These are phyloP conservation scores for Orbilia brochopaga DNA, from an alignment of 2,329 filamentous ascomycete species.

Conservation along the genomic window DNA sequence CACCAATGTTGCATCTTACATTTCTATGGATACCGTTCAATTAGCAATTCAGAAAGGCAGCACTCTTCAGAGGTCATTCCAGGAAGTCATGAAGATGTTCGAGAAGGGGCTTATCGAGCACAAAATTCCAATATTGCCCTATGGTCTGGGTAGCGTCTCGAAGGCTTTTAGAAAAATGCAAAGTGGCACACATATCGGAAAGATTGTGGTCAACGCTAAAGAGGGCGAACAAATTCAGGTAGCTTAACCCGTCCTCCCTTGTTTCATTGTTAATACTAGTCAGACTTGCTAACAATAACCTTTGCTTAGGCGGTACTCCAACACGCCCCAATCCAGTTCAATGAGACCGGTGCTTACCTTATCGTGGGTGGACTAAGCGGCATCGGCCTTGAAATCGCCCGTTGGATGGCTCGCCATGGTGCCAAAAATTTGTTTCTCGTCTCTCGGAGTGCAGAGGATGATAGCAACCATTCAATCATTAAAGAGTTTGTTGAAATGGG, in stretches of 20 bases:
- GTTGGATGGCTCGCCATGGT: conserved; percentile 8
- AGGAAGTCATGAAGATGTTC: background rate
- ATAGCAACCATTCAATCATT: background rate
- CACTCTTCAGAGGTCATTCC: background rate
- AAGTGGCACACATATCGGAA: conserved; percentile 9
- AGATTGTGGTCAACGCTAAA: conserved; percentile 58
- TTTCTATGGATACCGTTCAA: conserved; percentile 5
- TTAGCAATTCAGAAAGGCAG: conserved; percentile 24
- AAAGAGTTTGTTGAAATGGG: background rate
- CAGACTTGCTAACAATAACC: background rate
- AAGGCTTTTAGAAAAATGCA: conserved; percentile 3
- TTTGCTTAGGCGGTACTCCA: background rate
- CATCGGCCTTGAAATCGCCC: conserved; percentile 3
- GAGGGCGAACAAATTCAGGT: conserved; percentile 2
- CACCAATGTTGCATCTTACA: conserved; percentile 56
- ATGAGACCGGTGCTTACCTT: background rate
- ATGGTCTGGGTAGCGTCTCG: background rate
- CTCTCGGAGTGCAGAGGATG: background rate
- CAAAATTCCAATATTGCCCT: conserved; percentile 43
- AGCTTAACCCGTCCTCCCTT: too few species aligned
- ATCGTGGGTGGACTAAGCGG: conserved; percentile 5
- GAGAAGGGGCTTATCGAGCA: conserved; percentile 9
- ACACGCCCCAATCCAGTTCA: background rate
- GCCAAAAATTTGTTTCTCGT: conserved; percentile 6
- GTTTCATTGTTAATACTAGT: too few species aligned